phyloP scores from a whole-genome alignment of 169 alveolate genomes.

The Amoebophrya sp. region DNA sequence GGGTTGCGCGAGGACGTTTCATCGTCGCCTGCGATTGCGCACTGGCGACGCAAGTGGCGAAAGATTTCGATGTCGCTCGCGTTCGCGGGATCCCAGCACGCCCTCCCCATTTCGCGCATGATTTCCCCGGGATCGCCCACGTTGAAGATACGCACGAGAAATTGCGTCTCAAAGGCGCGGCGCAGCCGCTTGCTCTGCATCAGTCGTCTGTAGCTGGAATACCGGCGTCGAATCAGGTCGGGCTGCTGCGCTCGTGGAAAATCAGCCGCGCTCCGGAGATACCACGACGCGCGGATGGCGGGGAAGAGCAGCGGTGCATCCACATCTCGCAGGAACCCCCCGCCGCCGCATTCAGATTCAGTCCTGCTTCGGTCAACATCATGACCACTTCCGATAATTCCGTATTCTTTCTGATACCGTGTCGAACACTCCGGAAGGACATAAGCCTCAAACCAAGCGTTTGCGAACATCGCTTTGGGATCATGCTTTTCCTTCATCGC shows the following conservation, averaged over 20 bases:
- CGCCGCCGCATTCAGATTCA: background rate
- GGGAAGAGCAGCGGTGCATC: background rate
- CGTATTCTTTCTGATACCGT: background rate
- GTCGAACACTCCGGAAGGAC: background rate
- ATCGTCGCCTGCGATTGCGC: background rate
- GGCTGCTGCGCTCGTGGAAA: background rate
- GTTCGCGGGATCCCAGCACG: background rate
- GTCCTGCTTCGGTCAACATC: no score
- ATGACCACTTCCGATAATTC: no score
- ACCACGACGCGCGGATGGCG: background rate
- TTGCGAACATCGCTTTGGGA: conserved; percentile 34
- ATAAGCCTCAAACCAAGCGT: conserved; percentile 39
- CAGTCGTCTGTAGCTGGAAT: background rate
- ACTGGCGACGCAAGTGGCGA: background rate
- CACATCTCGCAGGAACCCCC: background rate
- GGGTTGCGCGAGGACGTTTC: background rate
- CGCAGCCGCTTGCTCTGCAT: background rate
- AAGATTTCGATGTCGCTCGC: background rate
- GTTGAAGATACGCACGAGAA: background rate
- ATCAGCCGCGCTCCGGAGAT: background rate
- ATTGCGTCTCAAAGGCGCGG: background rate
- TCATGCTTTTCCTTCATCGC: conserved; percentile 30
- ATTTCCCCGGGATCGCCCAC: background rate
- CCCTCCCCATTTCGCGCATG: background rate
- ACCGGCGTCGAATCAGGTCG: background rate